phyloP scores from a whole-genome alignment of 257 asterid genomes.

The Oldenlandia corymbosa region DNA sequence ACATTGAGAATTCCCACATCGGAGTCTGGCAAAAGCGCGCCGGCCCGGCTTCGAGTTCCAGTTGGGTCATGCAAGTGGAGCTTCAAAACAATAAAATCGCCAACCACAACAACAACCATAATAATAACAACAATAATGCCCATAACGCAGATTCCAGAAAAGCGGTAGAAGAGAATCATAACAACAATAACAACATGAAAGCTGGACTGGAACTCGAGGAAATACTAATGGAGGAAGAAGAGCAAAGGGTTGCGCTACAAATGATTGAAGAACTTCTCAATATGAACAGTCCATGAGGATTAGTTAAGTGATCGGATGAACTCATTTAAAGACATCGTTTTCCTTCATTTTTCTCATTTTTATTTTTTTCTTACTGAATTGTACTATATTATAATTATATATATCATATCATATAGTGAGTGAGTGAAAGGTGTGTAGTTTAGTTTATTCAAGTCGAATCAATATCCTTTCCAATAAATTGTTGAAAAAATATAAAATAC shows the following conservation, averaged over 20 bases:
- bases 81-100: slow-evolving; percentile 38
- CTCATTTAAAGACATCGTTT: too few species aligned
- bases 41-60: slow-evolving; percentile 67
- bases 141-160: background rate
- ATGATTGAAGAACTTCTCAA: slow-evolving; percentile 84
- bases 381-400: too few species aligned
- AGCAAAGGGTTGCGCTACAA: slow-evolving; percentile 62
- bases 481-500: too few species aligned
- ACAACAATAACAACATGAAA: slow-evolving; percentile 20
- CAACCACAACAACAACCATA: slow-evolving; percentile 1
- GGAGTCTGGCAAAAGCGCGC: slow-evolving; percentile 98
- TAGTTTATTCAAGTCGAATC: too few species aligned
- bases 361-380: too few species aligned
- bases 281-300: background rate
- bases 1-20: slow-evolving; percentile 71
- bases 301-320: too few species aligned
- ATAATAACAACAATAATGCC: too few species aligned
- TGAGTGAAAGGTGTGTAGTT: too few species aligned
- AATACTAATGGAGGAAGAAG: slow-evolving; percentile 54
- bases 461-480: too few species aligned
- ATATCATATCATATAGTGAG: too few species aligned
- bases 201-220: background rate
- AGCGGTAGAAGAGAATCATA: background rate
- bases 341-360: too few species aligned
- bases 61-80: slow-evolving; percentile 86